Conservation (phyloP, 106 monocot genomes). For the Phalaenopsis aphrodite region DNA sequence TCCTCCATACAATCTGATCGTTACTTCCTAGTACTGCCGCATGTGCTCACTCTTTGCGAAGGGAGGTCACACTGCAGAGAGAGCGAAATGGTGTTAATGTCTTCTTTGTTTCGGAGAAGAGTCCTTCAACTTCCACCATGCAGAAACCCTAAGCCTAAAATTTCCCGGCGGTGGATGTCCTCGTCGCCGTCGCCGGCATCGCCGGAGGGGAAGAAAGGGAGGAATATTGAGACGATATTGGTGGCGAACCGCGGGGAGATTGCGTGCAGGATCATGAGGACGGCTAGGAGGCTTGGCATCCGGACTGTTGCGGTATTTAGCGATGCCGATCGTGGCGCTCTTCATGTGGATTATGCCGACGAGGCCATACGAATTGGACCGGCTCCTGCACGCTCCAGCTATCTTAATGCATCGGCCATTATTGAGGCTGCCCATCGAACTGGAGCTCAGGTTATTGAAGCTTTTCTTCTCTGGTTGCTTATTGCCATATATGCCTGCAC, state of each 20-base stretch:
- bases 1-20: no score
- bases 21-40: no score
- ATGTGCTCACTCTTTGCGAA: not conserved
- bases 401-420: constrained; percentile 69
- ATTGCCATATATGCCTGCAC: not conserved
- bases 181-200: constrained; percentile 16
- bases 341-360: constrained; percentile 73
- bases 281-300: constrained; percentile 70
- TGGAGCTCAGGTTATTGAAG: constrained; percentile 64
- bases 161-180: not conserved
- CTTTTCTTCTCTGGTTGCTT: not conserved
- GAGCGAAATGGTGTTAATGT: constrained; percentile 19
- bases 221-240: constrained; percentile 80
- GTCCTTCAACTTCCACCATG: not conserved
- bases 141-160: constrained; percentile 10
- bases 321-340: constrained; percentile 65
- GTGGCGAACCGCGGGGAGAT: constrained; percentile 98
- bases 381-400: constrained; percentile 73
- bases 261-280: constrained; percentile 81
- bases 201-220: constrained; percentile 6
- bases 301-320: constrained; percentile 94
- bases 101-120: constrained; percentile 22
- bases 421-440: constrained; percentile 73
- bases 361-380: constrained; percentile 88
- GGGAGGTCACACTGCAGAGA: not conserved